Conservation (phyloP, 352 stramenopile species). For the Pythium oligandrum region DNA sequence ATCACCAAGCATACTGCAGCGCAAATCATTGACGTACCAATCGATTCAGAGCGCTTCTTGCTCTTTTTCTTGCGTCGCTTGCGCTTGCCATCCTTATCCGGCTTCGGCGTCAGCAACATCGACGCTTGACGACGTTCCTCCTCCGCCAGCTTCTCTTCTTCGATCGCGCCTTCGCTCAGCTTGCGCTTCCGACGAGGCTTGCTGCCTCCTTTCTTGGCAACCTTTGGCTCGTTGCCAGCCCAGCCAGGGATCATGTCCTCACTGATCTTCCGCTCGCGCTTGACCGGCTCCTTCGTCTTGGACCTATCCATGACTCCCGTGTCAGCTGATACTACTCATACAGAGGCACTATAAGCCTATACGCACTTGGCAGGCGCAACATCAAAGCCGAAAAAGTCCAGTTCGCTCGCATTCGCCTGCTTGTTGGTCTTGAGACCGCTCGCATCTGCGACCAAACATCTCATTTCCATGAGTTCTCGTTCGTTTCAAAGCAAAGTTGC, state of each 20-base stretch:
- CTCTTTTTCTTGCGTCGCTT: constrained; percentile 32
- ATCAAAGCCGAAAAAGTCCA: constrained; percentile 84
- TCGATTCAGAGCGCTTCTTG: constrained; percentile 33
- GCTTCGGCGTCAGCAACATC: constrained; percentile 49
- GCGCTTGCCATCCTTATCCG: constrained; percentile 18
- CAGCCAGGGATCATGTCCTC: constrained; percentile 63
- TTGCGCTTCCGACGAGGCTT: constrained; percentile 79
- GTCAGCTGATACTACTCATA: no score
- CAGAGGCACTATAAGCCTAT: no score
- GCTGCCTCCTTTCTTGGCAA: constrained; percentile 45
- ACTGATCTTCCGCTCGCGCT: constrained; percentile 56
- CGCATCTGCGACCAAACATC: no score
- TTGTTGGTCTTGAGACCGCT: constrained; percentile 4
- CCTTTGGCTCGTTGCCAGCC: constrained; percentile 52
- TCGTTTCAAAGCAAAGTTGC: constrained; percentile 8
- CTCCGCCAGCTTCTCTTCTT: constrained; percentile 62
- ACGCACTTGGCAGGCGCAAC: constrained; percentile 14
- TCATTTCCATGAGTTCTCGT: background rate
- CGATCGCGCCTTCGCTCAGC: constrained; percentile 71
- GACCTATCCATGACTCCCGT: background rate
- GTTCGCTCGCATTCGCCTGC: constrained; percentile 31
- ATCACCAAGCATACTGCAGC: no score
- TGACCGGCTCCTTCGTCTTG: constrained; percentile 18
- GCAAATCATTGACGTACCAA: constrained; percentile 12
- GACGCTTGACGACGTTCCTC: constrained; percentile 69